A percentile compares a stretch with the other conserved stretches of the same genome.
These are phyloP conservation scores for Talaromyces atroroseus DNA, from an alignment of 2,329 filamentous ascomycete species.

Conservation along the genomic window DNA sequence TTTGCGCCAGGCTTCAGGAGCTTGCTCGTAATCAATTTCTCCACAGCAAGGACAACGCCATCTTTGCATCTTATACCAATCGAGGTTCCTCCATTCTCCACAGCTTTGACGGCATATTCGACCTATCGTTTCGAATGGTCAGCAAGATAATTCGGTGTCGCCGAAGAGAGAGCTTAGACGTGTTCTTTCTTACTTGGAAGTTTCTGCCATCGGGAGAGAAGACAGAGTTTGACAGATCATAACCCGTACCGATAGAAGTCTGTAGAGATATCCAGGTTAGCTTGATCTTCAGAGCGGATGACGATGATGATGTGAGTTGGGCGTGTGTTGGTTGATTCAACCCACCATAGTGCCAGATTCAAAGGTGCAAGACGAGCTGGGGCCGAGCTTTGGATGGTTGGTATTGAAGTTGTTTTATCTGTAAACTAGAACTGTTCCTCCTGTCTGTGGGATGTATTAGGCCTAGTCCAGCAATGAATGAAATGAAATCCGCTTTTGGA, in stretches of 20 bases:
- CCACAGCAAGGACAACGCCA: conserved; percentile 89
- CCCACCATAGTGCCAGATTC: conserved; percentile 9
- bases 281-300: not conserved
- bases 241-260: conserved; percentile 99
- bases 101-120: conserved; percentile 97
- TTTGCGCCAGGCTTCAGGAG: conserved; percentile 91
- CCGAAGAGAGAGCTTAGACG: not conserved
- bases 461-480: not conserved
- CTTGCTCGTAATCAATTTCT: conserved; percentile 95
- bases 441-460: not conserved
- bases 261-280: conserved; percentile 33
- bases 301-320: not conserved
- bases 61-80: conserved; percentile 97
- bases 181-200: conserved; percentile 65
- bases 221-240: conserved; percentile 98
- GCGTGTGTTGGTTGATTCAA: not conserved
- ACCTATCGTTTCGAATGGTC: conserved; percentile 40
- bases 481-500: not conserved
- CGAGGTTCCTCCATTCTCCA: conserved; percentile 94
- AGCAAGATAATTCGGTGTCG: not conserved
- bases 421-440: not conserved
- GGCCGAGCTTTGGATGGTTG: not conserved
- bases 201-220: conserved; percentile 98
- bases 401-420: not conserved
- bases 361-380: not conserved